Base-by-base conservation (phyloP, 495 filamentous ascomycete genomes). In the Penicillium coffeae region DNA sequence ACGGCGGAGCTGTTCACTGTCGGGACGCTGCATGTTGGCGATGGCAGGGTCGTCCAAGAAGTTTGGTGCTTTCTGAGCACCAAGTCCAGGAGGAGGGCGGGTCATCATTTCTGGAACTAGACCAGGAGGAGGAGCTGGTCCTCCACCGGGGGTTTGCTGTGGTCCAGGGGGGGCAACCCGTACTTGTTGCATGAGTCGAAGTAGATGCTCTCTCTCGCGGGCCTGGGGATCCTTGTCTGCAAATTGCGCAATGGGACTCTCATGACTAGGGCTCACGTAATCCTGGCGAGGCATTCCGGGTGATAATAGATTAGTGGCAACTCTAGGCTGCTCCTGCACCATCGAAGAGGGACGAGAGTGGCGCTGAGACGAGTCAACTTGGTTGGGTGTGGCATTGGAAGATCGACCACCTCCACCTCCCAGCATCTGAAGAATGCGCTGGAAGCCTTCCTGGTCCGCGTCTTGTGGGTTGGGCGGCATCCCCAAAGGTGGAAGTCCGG, bases 371-470 rank as follows among this genome's bases (percentile, higher is more conserved):
- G n/a, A 25, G 21, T 50, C 55, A 35, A 59, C 59, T 19, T 69
- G 63, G 25, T 72, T 64, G 44, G 73, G 72, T 3, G 73, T 76
- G 16, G 58, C 51, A 54, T 66, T 75, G 38, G 61, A 59, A 3
- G 72, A 73, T 32, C 64, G 70, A 19, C 38, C 45, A 21, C 44
- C 48, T 35, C 65, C 75, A 6, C 77, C 76, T 45, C 73, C 80
- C 32, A 98, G 80, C 78, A 96, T 94, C 50, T 87, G 80, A 25
- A 98, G 69, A 34, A 98, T 85, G 38, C 84, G 81, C 50, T 92
- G 85, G 63, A 98, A 98, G 1, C 88, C 93, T 70, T 88, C 84
- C 65, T 89, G 91, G 51, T 98, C 92, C 18, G 87, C 84, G 48
- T 76, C 76, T 27, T 76, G 76, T 8, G 73, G 69, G n/a, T 77